Evolutionary conservation across 768 basidiomycete genomes (phyloP), one percentile per base, ranked within the genome.

Genomic region (Tulasnella sp.): DNA sequence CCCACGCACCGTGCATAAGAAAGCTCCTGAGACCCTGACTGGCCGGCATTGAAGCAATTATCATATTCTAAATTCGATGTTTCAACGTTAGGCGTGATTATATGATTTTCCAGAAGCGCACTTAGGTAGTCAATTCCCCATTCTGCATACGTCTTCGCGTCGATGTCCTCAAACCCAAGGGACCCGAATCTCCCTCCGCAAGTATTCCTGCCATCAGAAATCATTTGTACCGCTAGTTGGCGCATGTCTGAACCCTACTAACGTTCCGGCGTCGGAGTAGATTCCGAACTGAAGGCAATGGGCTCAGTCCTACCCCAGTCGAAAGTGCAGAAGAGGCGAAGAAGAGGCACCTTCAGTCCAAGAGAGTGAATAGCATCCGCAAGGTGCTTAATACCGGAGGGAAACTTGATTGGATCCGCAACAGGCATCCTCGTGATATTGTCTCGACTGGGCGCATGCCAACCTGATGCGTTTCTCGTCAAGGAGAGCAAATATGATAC

Each of bases 101-200:
- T 16, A 75, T 26, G 42, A 4, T 75, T 0, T 13, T 18, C 35
- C 23, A 57, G 46, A 29, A 86, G 87, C 80, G 86, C 86, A 85
- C 84, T 85, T 20, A 86, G 80, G 73, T 84, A 85, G 80, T 85
- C 85, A 29, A 86, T 86, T 48, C 87, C 88, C 88, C 88, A 88
- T 26, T 84, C 84, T 10, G 88, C 86, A 77, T 87, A 89, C 0
- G 83, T 84, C 61, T 83, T 83, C 18, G 88, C 88, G 79, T 89
- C 88, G 37, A 85, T 84, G 15, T 83, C 82, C 81, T 89, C 88
- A 80, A 85, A 83, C 20, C 86, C 86, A 13, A 89, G 81, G 1
- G 85, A 86, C 39, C 86, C 86, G 55, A 85, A 86, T 9, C 82
- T 81, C 0, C 84, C 82, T 1, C 82, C 85, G 51, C 86, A 86